phyloP scores from a whole-genome alignment of 2,329 filamentous ascomycete genomes.

The Penicillium sp. region DNA sequence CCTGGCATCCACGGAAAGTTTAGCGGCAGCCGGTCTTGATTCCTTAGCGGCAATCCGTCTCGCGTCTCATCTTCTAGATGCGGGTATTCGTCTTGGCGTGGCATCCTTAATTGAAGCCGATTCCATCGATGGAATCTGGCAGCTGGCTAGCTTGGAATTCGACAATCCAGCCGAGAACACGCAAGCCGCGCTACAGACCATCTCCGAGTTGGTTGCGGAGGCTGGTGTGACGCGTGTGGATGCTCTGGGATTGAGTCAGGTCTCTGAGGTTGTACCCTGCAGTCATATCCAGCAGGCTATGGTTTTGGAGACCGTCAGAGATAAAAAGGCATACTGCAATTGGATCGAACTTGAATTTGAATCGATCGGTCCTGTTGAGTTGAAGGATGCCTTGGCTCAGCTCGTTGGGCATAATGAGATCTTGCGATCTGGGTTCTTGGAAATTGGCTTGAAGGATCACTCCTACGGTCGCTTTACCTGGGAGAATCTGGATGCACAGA shows the following conservation, averaged over 20 bases:
- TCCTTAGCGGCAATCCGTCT: slow-evolving; percentile 66
- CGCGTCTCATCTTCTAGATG: slow-evolving; percentile 63
- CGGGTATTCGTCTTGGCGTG: slow-evolving; percentile 59
- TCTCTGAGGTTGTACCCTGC: slow-evolving; percentile 58
- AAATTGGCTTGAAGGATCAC: slow-evolving; percentile 47
- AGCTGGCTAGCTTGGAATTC: slow-evolving; percentile 25
- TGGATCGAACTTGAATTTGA: slow-evolving; percentile 67
- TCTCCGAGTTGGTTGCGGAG: slow-evolving; percentile 24
- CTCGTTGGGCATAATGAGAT: slow-evolving; percentile 63
- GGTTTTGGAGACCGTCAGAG: slow-evolving; percentile 70
- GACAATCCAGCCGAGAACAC: slow-evolving; percentile 23
- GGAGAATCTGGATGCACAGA: slow-evolving; percentile 48
- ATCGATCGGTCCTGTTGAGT: slow-evolving; percentile 34
- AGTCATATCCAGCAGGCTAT: slow-evolving; percentile 77
- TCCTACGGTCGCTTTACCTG: slow-evolving; percentile 67
- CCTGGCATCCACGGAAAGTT: slow-evolving; percentile 42
- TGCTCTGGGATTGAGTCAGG: slow-evolving; percentile 20
- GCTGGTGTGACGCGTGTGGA: slow-evolving; percentile 48
- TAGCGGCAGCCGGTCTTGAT: slow-evolving; percentile 64
- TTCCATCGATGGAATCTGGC: slow-evolving; percentile 45
- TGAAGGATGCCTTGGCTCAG: slow-evolving; percentile 54
- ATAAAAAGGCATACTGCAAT: slow-evolving; percentile 72
- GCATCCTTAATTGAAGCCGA: slow-evolving; percentile 63
- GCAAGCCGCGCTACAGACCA: slow-evolving; percentile 13
- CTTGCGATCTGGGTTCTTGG: slow-evolving; percentile 72